A percentile compares a stretch with the other conserved stretches of the same genome.
phyloP scores from a whole-genome alignment of 106 monocot genomes.

The Narthecium ossifragum region DNA sequence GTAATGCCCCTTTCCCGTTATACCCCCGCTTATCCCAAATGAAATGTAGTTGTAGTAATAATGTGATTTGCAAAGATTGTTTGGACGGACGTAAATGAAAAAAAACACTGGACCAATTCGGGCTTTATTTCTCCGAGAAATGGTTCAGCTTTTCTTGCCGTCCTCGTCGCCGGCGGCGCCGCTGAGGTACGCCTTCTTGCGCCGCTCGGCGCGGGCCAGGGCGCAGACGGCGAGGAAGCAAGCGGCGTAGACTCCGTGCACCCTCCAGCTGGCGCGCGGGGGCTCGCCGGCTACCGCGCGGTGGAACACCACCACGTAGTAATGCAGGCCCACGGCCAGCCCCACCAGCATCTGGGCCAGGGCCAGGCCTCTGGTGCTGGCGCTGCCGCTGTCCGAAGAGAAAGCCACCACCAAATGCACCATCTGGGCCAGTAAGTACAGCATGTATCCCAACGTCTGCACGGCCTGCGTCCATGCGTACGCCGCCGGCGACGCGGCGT shows the following conservation, averaged over 20 bases:
- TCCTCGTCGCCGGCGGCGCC: constrained; percentile 31
- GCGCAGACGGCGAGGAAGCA: constrained; percentile 66
- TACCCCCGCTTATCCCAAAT: too few relatives aligned
- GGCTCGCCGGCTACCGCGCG: constrained; percentile 60
- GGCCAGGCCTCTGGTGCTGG: constrained; percentile 12
- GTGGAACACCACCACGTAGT: constrained; percentile 84
- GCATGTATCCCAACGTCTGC: constrained; percentile 57
- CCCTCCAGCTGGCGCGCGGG: constrained; percentile 72
- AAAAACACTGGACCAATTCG: too few relatives aligned
- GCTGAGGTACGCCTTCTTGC: constrained; percentile 61
- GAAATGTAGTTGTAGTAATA: too few relatives aligned
- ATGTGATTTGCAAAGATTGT: too few relatives aligned
- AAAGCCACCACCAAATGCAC: constrained; percentile 39
- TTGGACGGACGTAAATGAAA: too few relatives aligned
- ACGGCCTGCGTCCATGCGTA: constrained; percentile 73
- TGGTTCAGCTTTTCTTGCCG: constrained; percentile 70
- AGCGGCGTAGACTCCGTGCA: constrained; percentile 65
- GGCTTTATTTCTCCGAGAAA: too few relatives aligned
- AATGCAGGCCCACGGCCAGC: constrained; percentile 71
- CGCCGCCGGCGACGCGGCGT: constrained; percentile 47
- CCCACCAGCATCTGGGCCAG: constrained; percentile 34
- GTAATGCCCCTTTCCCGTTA: too few relatives aligned
- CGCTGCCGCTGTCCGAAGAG: constrained; percentile 17
- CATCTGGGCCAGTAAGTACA: constrained; percentile 45
- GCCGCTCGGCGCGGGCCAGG: constrained; percentile 43